A percentile compares a stretch with the other conserved stretches of the same genome.
phyloP scores from a whole-genome alignment of 2,329 filamentous ascomycete species.

The Ciborinia camelliae region DNA sequence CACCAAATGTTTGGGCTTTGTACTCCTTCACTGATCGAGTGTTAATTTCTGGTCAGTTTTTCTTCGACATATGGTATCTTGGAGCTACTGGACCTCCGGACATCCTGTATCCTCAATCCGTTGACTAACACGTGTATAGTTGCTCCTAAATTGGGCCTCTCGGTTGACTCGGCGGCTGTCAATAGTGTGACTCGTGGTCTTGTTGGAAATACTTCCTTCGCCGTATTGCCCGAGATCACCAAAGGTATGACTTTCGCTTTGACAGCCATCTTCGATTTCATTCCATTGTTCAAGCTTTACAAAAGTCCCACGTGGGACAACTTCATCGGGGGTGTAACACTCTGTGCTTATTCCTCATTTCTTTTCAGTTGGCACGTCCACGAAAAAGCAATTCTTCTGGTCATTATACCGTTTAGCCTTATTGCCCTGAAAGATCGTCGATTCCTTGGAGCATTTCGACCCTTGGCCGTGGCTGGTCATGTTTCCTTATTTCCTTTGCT shows the following conservation, averaged over 20 bases:
- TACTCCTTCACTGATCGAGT: slow-evolving; percentile 88
- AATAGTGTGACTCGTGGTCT: slow-evolving; percentile 89
- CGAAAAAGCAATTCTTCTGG: slow-evolving; percentile 90
- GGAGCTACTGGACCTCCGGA: not conserved
- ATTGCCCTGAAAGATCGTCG: slow-evolving; percentile 86
- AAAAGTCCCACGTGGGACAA: slow-evolving; percentile 76
- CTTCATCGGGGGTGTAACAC: slow-evolving; percentile 83
- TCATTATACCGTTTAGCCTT: slow-evolving; percentile 92
- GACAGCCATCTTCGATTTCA: slow-evolving; percentile 76
- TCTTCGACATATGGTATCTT: not conserved
- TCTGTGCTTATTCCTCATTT: slow-evolving; percentile 95
- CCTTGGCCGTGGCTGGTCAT: slow-evolving; percentile 87
- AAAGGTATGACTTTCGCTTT: slow-evolving; percentile 76
- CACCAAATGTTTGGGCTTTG: slow-evolving; percentile 93
- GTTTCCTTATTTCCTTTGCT: slow-evolving; percentile 93
- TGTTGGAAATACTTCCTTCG: slow-evolving; percentile 91
- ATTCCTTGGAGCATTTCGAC: slow-evolving; percentile 87
- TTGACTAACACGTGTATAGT: slow-evolving; percentile 48
- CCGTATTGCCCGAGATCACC: slow-evolving; percentile 82
- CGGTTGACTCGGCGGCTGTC: slow-evolving; percentile 69
- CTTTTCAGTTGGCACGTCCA: slow-evolving; percentile 98
- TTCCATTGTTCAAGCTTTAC: slow-evolving; percentile 81
- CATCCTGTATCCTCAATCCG: not conserved
- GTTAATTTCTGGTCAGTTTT: slow-evolving; percentile 67
- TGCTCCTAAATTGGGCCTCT: slow-evolving; percentile 74